Evolutionary conservation across 1,139 yeast genomes (phyloP).

Genomic region (Protomyces pachydermus): DNA sequence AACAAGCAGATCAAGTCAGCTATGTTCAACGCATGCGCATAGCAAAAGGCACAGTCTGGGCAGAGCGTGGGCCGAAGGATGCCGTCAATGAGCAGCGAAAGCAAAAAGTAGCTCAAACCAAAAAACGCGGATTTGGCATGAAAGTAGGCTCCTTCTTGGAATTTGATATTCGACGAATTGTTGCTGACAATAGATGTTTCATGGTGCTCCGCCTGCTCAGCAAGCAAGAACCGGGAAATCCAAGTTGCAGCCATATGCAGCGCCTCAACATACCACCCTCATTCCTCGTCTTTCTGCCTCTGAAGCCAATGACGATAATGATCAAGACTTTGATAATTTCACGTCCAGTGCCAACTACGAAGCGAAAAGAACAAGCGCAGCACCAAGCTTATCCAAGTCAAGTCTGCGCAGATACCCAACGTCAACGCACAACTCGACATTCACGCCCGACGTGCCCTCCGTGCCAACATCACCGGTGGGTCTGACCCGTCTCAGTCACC

Average conservation of each 20-base stretch:
- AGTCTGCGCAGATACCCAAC: conserved; percentile 4
- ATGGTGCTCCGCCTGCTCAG: conserved; percentile 1
- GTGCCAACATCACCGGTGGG: conserved; percentile 1
- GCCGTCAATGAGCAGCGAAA: conserved; percentile 21
- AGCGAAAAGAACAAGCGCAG: not conserved
- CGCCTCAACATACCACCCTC: conserved; percentile 29
- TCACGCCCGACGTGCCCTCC: not conserved
- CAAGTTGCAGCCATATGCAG: conserved; percentile 20
- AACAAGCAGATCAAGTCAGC: not conserved
- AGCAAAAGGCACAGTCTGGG: conserved; percentile 30
- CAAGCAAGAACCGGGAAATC: conserved; percentile 9
- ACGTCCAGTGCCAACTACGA: conserved; percentile 2
- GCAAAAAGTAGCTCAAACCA: conserved; percentile 3
- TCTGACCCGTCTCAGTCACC: not conserved
- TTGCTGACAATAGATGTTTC: conserved; percentile 2
- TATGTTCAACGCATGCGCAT: conserved; percentile 27
- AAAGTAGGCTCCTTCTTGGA: not conserved
- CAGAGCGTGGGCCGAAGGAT: conserved; percentile 26
- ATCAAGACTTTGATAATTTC: conserved; percentile 23
- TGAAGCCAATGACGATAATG: conserved; percentile 27
- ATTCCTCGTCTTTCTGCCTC: conserved; percentile 29
- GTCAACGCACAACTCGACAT: conserved; percentile 17
- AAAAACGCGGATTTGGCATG: conserved; percentile 24
- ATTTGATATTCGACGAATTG: not conserved
- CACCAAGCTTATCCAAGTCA: conserved; percentile 20